phyloP scores from a whole-genome alignment of 2,329 filamentous ascomycete genomes.

The Aaosphaeria pasadenensis region DNA sequence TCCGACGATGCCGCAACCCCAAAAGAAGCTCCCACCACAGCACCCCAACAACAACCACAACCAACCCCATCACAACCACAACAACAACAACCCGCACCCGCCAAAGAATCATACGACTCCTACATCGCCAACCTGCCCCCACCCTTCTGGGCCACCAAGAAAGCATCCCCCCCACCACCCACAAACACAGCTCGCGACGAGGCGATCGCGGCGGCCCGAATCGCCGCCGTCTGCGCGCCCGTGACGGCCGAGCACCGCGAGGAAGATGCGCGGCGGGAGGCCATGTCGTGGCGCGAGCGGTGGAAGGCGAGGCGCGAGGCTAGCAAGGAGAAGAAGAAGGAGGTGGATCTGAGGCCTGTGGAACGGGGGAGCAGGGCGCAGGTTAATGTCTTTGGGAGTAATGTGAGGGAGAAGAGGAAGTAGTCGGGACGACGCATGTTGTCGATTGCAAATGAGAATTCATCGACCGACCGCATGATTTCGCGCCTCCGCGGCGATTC shows the following conservation, averaged over 20 bases:
- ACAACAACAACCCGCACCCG: neutral
- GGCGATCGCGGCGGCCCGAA: conserved; percentile 8
- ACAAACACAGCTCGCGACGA: conserved; percentile 7
- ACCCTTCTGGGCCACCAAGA: conserved; percentile 13
- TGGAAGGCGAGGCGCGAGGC: conserved; percentile 13
- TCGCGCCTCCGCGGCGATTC: too few relatives aligned
- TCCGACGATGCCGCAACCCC: conserved; percentile 2
- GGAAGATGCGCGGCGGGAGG: conserved; percentile 13
- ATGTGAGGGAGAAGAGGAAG: conserved; percentile 7
- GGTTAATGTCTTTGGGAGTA: conserved; percentile 13
- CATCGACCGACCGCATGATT: too few relatives aligned
- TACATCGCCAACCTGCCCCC: conserved; percentile 15
- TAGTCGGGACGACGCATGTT: too few relatives aligned
- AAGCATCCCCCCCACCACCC: conserved; percentile 7
- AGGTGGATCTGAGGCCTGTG: conserved; percentile 11
- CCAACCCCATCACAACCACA: conserved; percentile 7
- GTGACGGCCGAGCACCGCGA: conserved; percentile 12
- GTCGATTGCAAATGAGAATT: too few relatives aligned
- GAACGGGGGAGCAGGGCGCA: conserved; percentile 12
- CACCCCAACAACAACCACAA: conserved; percentile 7
- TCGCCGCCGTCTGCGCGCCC: conserved; percentile 15
- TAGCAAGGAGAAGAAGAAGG: conserved; percentile 8
- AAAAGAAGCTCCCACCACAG: conserved; percentile 8
- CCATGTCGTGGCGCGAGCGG: conserved; percentile 13
- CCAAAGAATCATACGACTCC: conserved; percentile 14